Base-by-base conservation (phyloP, 345 rosid genomes). In the Aegle marmelos region DNA sequence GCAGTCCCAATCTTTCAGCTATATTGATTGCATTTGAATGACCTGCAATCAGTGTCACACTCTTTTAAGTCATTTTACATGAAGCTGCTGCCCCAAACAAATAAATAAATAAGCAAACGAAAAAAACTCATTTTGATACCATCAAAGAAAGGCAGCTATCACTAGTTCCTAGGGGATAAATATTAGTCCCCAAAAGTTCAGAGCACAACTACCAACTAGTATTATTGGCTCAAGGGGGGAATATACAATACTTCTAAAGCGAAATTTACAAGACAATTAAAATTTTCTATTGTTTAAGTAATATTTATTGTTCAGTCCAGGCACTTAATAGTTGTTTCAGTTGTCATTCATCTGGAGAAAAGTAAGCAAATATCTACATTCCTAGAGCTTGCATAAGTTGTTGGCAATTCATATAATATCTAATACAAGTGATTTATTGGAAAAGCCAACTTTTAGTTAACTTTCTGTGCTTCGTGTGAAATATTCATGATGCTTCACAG, bases 21-120 rank as follows among this genome's bases (percentile, higher is more conserved):
- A 95, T 88, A 84, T 88, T 90, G 74, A 93, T 92, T 28, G 97
- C 99, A 87, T 92, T 93, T 41, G 99, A 95, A 54, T 93, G 97
- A 79, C 99, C 99, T 93, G 72, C 57, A 74, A 22, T 70, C 74
- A 70, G 62, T 61, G 22, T 65, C 25, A 63, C n/a, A 79, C 57
- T 39, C 21, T 62, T 28, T 62, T 28, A 56, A 74, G 67, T 71
- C 74, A 48, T 39, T 54, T 33, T 19, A 69, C 58, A 31, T 59
- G 25, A 74, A 21, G 7, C 21, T 27, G 75, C 58, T 30, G 5
- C 25, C 10, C 59, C 17, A 27, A 48, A 30, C 22, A 10, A 50
- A 50, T 14, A 5, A 50, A 50, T 50, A 17, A 14, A 41, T 10
- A 41, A 41, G 11, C 11, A 45, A 14, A 25, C 3, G 45, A 69